Evolutionary conservation across 176 grass and related monocot species (phyloP).

Genomic region (Phyllostachys edulis): DNA sequence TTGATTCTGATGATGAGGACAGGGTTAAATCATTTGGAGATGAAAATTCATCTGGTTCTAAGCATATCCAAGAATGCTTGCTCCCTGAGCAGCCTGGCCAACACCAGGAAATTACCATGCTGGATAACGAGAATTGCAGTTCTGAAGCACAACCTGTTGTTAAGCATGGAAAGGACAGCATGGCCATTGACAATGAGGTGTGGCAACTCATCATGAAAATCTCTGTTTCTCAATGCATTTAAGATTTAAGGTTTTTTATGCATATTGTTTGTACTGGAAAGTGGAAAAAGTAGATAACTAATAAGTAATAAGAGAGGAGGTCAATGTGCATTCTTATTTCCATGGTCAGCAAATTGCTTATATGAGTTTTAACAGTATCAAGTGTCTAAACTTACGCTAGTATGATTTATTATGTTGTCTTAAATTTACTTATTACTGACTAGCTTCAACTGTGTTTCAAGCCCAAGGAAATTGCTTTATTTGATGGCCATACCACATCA

Average conservation of each 20-base stretch:
- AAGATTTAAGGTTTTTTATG: background rate
- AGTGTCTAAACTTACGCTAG: constrained; percentile 6
- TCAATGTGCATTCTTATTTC: background rate
- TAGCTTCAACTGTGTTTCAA: background rate
- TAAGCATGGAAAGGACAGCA: background rate
- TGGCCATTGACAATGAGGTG: constrained; percentile 32
- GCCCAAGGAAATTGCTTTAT: constrained; percentile 1
- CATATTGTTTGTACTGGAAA: constrained; percentile 13
- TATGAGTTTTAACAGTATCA: constrained; percentile 3
- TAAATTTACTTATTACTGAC: constrained; percentile 19
- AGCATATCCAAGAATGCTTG: background rate
- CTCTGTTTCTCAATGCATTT: background rate
- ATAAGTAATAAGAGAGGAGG: background rate
- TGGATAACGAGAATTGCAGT: constrained; percentile 6
- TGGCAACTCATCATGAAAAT: background rate
- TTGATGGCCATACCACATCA: constrained; percentile 15
- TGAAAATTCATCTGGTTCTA: constrained; percentile 25
- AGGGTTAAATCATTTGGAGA: constrained; percentile 19
- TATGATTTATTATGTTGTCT: background rate
- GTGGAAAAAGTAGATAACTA: background rate
- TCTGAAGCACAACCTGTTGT: constrained; percentile 26
- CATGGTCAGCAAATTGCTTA: background rate
- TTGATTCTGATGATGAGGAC: constrained; percentile 35
- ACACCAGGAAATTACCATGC: constrained; percentile 6
- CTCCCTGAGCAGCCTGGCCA: background rate